phyloP scores from a whole-genome alignment of 148 eudicot genomes.

The Fagopyrum esculentum region DNA sequence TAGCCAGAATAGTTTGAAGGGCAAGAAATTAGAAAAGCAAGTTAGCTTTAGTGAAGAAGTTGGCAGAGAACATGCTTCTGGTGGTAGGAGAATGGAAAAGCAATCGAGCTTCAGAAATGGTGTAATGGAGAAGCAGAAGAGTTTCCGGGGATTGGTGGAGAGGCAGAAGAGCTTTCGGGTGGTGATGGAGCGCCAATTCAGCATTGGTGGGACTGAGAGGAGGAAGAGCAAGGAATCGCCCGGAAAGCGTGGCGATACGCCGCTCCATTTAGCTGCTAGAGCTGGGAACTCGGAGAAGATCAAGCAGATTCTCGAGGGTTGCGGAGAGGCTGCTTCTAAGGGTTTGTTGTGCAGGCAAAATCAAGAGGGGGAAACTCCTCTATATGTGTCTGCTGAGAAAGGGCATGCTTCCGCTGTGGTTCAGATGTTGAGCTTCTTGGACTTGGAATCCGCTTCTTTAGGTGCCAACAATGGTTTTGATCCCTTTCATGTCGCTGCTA shows the following conservation, averaged over 20 bases:
- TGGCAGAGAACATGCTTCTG: not conserved
- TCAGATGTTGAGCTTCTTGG: slow-evolving; percentile 73
- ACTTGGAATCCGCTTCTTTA: slow-evolving; percentile 67
- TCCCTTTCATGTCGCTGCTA: slow-evolving; percentile 86
- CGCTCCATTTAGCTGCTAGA: slow-evolving; percentile 79
- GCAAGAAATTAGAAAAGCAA: slow-evolving; percentile 23
- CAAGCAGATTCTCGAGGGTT: slow-evolving; percentile 54
- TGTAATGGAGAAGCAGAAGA: slow-evolving; percentile 45
- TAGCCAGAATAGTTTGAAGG: slow-evolving; percentile 12
- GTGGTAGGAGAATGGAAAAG: slow-evolving; percentile 23
- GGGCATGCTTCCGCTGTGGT: slow-evolving; percentile 58
- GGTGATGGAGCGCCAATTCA: slow-evolving; percentile 71
- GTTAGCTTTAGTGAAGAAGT: slow-evolving; percentile 21
- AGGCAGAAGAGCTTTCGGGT: slow-evolving; percentile 17
- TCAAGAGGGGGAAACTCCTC: slow-evolving; percentile 78
- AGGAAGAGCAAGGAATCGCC: slow-evolving; percentile 78
- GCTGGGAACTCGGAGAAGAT: slow-evolving; percentile 66
- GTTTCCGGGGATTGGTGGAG: slow-evolving; percentile 32
- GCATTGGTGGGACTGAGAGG: slow-evolving; percentile 59
- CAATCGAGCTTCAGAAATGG: slow-evolving; percentile 25
- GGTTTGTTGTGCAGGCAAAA: slow-evolving; percentile 64
- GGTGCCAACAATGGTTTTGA: slow-evolving; percentile 75
- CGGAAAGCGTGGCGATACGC: slow-evolving; percentile 79
- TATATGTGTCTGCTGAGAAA: slow-evolving; percentile 77
- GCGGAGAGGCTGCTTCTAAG: slow-evolving; percentile 35